Evolutionary conservation across 805 yeast species (phyloP).

Genomic region (Yamadazyma ubonensis): DNA sequence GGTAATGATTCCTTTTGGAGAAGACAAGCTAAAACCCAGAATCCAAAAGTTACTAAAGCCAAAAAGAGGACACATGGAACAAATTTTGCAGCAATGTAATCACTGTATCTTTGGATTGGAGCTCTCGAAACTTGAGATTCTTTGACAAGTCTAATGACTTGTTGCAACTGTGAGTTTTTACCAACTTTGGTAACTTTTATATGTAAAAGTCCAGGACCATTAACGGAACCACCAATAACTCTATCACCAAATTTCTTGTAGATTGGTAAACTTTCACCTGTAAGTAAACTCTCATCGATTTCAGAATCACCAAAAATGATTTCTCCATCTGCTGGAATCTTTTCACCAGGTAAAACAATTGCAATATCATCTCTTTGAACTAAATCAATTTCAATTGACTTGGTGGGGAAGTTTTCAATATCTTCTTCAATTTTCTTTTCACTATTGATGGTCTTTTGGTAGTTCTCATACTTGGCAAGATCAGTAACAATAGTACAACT

Average conservation of each 20-base stretch:
- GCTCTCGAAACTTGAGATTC: constrained; percentile 88
- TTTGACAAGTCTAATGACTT: constrained; percentile 81
- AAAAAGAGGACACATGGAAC: constrained; percentile 72
- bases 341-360: constrained; percentile 79
- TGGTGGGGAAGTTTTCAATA: constrained; percentile 34
- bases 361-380: constrained; percentile 77
- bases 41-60: constrained; percentile 59
- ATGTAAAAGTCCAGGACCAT: constrained; percentile 71
- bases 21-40: constrained; percentile 38
- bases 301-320: constrained; percentile 78
- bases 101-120: constrained; percentile 89
- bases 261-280: constrained; percentile 88
- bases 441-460: constrained; percentile 11
- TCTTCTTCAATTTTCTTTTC: constrained; percentile 11
- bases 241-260: constrained; percentile 56
- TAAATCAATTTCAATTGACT: constrained; percentile 66
- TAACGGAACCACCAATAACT: constrained; percentile 89
- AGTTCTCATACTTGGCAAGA: constrained; percentile 22
- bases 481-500: constrained; percentile 63
- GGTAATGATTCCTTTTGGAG: constrained; percentile 37
- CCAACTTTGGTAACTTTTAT: constrained; percentile 73
- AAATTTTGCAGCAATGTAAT: constrained; percentile 77
- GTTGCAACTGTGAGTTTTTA: constrained; percentile 79
- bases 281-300: constrained; percentile 82
- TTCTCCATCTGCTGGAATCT: constrained; percentile 88